Conservation (phyloP, 164 flowering plant genomes). For the Dillenia turbinata region DNA sequence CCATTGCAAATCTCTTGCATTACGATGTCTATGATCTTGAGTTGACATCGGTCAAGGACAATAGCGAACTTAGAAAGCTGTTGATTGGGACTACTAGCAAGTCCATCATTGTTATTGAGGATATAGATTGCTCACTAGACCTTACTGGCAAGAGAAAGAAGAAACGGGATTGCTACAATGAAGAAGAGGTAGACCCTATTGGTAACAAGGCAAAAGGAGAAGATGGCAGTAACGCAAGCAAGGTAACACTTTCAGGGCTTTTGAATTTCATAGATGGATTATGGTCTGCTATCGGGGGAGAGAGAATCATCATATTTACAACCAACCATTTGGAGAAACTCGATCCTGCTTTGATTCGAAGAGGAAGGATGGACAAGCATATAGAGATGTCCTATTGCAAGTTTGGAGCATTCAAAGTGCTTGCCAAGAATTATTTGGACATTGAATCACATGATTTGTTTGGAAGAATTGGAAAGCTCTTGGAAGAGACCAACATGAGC, state of each 20-base stretch:
- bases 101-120: constrained; percentile 41
- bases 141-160: constrained; percentile 32
- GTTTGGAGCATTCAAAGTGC: constrained; percentile 33
- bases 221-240: neutral
- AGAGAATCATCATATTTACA: constrained; percentile 34
- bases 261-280: constrained; percentile 6
- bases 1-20: constrained; percentile 41
- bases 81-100: constrained; percentile 34
- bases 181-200: neutral
- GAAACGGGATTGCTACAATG: constrained; percentile 10
- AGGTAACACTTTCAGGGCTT: neutral
- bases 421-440: constrained; percentile 39
- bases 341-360: constrained; percentile 38
- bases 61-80: constrained; percentile 34
- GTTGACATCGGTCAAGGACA: constrained; percentile 37
- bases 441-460: constrained; percentile 30
- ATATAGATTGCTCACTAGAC: constrained; percentile 47
- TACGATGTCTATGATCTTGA: constrained; percentile 51
- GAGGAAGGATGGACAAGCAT: constrained; percentile 47
- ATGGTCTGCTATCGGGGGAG: constrained; percentile 35
- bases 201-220: constrained; percentile 4
- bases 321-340: constrained; percentile 40
- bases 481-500: constrained; percentile 22
- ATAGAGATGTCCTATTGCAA: constrained; percentile 38
- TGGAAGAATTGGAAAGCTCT: constrained; percentile 5